Percentiles rank a stretch among this genome's conserved stretches.
phyloP scores from a whole-genome alignment of 352 stramenopile species.

The Phytopythium vexans region DNA sequence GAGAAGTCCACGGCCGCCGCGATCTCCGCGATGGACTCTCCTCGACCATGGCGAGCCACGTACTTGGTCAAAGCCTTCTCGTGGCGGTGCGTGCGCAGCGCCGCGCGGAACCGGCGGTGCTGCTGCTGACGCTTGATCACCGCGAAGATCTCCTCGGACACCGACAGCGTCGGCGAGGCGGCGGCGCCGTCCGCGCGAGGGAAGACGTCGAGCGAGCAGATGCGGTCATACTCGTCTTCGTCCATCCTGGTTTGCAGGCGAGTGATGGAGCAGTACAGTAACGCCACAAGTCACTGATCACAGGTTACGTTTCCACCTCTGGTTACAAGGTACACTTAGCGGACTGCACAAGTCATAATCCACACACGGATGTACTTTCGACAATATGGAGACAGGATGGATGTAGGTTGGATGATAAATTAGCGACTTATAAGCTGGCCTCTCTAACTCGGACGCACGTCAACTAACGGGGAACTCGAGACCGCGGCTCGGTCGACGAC shows the following conservation, averaged over 20 bases:
- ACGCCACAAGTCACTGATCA: background rate
- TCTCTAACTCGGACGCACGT: no score
- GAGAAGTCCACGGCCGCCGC: constrained; percentile 49
- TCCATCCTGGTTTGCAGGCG: constrained; percentile 27
- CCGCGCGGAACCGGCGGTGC: constrained; percentile 37
- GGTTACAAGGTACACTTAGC: no score
- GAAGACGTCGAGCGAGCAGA: constrained; percentile 42
- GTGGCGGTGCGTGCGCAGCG: constrained; percentile 49
- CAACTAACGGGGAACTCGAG: no score
- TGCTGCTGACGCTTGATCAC: constrained; percentile 60
- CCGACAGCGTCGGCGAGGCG: constrained; percentile 14
- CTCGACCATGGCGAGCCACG: constrained; percentile 29
- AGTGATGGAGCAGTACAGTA: background rate
- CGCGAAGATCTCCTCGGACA: constrained; percentile 48
- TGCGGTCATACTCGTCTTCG: constrained; percentile 37
- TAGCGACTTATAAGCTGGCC: no score
- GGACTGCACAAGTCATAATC: no score
- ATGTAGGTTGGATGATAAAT: no score
- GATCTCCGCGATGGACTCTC: constrained; percentile 35
- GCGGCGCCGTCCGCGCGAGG: constrained; percentile 5
- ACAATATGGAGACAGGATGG: no score
- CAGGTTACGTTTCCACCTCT: background rate
- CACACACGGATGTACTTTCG: no score
- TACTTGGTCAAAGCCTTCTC: constrained; percentile 58
- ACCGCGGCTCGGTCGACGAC: background rate